These are phyloP conservation scores for Nemania diffusa DNA, from an alignment of 2,329 filamentous ascomycete species.

Conservation along the genomic window DNA sequence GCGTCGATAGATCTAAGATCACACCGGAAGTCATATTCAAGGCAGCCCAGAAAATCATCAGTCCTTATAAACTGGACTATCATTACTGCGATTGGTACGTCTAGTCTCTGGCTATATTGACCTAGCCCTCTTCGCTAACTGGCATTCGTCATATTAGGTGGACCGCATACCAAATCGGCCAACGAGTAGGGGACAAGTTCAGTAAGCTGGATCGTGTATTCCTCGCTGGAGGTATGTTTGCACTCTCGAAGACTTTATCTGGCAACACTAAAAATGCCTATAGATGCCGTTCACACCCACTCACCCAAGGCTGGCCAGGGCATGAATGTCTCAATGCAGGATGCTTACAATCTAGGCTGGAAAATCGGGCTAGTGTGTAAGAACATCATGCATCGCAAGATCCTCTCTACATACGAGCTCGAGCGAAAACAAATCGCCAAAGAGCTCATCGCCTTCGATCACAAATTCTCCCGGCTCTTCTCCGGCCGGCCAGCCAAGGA, in stretches of 20 bases:
- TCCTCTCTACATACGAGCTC: slow-evolving; percentile 56
- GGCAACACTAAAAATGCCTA: neutral
- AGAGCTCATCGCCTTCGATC: slow-evolving; percentile 67
- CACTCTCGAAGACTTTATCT: neutral
- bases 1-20: slow-evolving; percentile 69
- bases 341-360: slow-evolving; percentile 70
- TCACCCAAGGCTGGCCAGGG: slow-evolving; percentile 77
- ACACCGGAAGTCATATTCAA: slow-evolving; percentile 71
- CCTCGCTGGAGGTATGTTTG: slow-evolving; percentile 65
- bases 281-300: slow-evolving; percentile 77
- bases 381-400: slow-evolving; percentile 46
- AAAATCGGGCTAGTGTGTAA: slow-evolving; percentile 55
- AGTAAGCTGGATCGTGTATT: slow-evolving; percentile 69
- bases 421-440: slow-evolving; percentile 66
- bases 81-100: slow-evolving; percentile 71
- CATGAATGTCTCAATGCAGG: slow-evolving; percentile 71
- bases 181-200: slow-evolving; percentile 69
- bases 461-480: slow-evolving; percentile 60
- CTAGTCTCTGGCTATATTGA: neutral
- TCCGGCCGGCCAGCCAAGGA: slow-evolving; percentile 63
- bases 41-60: slow-evolving; percentile 71
- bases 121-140: slow-evolving; percentile 1
- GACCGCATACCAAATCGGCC: slow-evolving; percentile 70
- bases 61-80: slow-evolving; percentile 74
- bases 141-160: slow-evolving; percentile 22